A percentile compares a stretch with the other conserved stretches of the same genome.
Evolutionary conservation across 1,139 yeast species (phyloP).

Genomic region (Wickerhamomyces sp.): DNA sequence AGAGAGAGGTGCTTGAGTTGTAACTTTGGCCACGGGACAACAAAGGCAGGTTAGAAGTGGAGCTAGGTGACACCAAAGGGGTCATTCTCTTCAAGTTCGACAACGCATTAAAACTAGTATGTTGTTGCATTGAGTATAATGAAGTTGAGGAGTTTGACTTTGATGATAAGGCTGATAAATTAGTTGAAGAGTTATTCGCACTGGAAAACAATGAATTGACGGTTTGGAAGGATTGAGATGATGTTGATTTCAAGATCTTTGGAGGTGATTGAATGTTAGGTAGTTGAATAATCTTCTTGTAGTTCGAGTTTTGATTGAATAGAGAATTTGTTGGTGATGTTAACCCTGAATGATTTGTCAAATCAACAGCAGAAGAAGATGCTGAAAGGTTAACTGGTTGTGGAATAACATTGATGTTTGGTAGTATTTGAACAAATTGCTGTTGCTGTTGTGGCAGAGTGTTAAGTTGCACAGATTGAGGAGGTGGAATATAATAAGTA

Average conservation of each 20-base stretch:
- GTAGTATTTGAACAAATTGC: neutral
- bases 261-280: conserved; percentile 26
- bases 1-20: neutral
- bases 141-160: conserved; percentile 25
- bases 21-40: conserved; percentile 5
- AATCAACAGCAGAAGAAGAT: conserved; percentile 2
- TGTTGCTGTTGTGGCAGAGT: conserved; percentile 4
- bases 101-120: conserved; percentile 24
- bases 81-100: conserved; percentile 37
- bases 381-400: conserved; percentile 2
- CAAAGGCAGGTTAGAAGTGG: conserved; percentile 11
- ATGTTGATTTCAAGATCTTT: conserved; percentile 22
- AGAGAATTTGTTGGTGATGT: conserved; percentile 9
- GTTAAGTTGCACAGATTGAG: conserved; percentile 4
- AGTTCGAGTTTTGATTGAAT: conserved; percentile 8
- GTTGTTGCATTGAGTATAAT: conserved; percentile 16
- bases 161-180: conserved; percentile 19
- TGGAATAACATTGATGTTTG: neutral
- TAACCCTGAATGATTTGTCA: conserved; percentile 1
- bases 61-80: conserved; percentile 20
- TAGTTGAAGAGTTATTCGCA: conserved; percentile 20
- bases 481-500: conserved; percentile 23
- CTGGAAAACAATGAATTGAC: conserved; percentile 20
- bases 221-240: conserved; percentile 21
- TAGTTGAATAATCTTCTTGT: conserved; percentile 14